These are phyloP conservation scores for Drosera capensis DNA, from an alignment of 148 eudicot species.

Conservation along the genomic window DNA sequence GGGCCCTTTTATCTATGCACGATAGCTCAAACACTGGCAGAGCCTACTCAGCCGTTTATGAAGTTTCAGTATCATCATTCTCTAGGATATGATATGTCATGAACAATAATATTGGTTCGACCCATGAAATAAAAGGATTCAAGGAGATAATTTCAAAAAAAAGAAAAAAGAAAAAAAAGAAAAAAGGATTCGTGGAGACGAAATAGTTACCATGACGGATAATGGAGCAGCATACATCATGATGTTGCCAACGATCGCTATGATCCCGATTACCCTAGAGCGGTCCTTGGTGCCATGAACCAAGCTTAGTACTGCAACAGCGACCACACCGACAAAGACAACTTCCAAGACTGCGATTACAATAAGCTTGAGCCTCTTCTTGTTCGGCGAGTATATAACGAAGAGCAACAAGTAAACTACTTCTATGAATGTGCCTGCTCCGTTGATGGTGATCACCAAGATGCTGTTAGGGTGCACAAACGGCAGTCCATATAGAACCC, in stretches of 20 bases:
- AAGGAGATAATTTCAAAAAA: no score
- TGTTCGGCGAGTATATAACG: constrained; percentile 26
- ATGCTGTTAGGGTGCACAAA: constrained; percentile 66
- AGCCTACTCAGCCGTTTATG: no score
- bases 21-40: no score
- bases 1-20: no score
- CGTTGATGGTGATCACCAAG: constrained; percentile 67
- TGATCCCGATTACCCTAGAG: constrained; percentile 37
- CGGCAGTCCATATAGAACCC: constrained; percentile 85
- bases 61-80: no score
- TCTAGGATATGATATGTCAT: no score
- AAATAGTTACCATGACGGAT: constrained; percentile 45
- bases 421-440: constrained; percentile 57
- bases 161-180: background rate
- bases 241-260: constrained; percentile 36
- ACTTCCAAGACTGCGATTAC: constrained; percentile 22
- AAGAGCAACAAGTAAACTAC: constrained; percentile 39
- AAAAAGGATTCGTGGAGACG: background rate
- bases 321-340: constrained; percentile 17
- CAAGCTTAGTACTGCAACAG: constrained; percentile 26
- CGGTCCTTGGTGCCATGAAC: constrained; percentile 29
- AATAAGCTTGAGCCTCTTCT: constrained; percentile 25
- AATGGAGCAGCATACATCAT: constrained; percentile 81
- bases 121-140: no score
- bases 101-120: no score